Evolutionary conservation across 176 grass and related monocot species (phyloP), one percentile per base, ranked within the genome.

Genomic region (Hordeum marinum): DNA sequence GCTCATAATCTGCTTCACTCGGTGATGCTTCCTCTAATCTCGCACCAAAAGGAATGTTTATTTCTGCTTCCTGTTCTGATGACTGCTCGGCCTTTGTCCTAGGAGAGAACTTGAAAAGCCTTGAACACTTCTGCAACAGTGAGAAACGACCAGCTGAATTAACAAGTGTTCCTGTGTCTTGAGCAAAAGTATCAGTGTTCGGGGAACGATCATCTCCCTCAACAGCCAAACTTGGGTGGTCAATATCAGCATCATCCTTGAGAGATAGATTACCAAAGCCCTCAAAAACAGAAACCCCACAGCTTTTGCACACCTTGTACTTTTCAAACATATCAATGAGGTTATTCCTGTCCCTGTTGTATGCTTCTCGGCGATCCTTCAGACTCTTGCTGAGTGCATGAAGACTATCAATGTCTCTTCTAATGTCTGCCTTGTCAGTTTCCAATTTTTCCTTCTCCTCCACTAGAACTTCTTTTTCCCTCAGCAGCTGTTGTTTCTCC

Each of bases 241-340:
- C 74, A 40, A 90, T 57, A 83, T 90, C 77, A 62, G 37, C 68
- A 2, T 67, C 71, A 36, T 91, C 85, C 75, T 87, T 87, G 62
- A 92, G 75, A 61, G 80, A 59, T 36, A 86, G 75, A 80, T 85
- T 66, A 87, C 95, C 89, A 41, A 91, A 86, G 37, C 83, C 93
- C 72, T 90, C 87, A 60, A 91, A 85, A 58, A 92, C 39, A 79
- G 84, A 52, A 89, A 80, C 41, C 17, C 96, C 96, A 68, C 91
- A 98, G 76, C 78, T 94, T 75, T 92, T 93, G 91, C 96, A 98
- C n/a, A 83, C 32, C 75, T 95, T 94, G 70, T 81, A 92, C 62
- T 94, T 89, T 43, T 98, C 86, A 81, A 75, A 73, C 78, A 92
- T 40, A 62, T 81, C 72, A 8, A 92, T 60, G 74, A 98, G 88